Evolutionary conservation across 345 rosid species (phyloP).

Genomic region (Arabidopsis thaliana): DNA sequence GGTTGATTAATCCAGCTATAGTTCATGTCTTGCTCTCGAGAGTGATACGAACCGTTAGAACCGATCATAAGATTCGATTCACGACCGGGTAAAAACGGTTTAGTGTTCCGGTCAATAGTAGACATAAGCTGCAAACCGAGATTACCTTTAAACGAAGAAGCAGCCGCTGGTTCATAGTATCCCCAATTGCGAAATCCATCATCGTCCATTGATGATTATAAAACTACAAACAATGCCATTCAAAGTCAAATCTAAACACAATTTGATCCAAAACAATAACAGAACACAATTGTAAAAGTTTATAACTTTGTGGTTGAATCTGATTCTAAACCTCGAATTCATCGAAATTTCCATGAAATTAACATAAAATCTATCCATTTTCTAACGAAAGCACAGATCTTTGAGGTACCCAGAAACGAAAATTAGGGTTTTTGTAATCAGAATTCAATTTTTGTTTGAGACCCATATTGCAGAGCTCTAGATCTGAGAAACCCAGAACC

Average conservation of each 20-base stretch:
- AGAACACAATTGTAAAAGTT: not conserved
- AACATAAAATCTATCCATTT: conserved; percentile 17
- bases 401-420: conserved; percentile 13
- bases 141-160: conserved; percentile 64
- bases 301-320: not conserved
- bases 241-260: not conserved
- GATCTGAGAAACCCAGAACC: conserved; percentile 33
- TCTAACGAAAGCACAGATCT: conserved; percentile 4
- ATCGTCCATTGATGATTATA: conserved; percentile 59
- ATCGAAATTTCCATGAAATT: conserved; percentile 11
- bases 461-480: conserved; percentile 48
- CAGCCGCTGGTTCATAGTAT: conserved; percentile 78
- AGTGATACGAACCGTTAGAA: conserved; percentile 61
- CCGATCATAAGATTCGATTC: conserved; percentile 66
- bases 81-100: conserved; percentile 70
- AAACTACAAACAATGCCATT: conserved; percentile 46
- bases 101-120: conserved; percentile 77
- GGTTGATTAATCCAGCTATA: conserved; percentile 76
- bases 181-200: conserved; percentile 91
- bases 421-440: not conserved
- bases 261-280: not conserved
- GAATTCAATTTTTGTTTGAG: conserved; percentile 7
- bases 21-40: conserved; percentile 64
- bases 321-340: conserved; percentile 6
- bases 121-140: conserved; percentile 91